Evolutionary conservation across 345 rosid genomes (phyloP), one percentile per base, ranked within the genome.

Genomic region (Sapria himalayana): DNA sequence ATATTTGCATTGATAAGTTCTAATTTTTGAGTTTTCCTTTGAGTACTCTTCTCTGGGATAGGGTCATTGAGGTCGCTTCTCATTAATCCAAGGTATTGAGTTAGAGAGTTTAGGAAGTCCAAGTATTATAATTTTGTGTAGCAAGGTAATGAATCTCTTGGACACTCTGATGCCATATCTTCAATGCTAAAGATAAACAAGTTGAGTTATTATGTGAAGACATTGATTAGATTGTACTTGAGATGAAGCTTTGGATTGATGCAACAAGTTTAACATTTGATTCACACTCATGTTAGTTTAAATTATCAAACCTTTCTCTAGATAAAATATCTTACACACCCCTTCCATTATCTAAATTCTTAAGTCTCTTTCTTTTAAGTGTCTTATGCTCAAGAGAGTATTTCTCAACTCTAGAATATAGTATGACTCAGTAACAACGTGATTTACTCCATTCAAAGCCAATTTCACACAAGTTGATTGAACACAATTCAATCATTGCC

Each of bases 401-500:
- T n/a, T n/a, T n/a, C n/a, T n/a, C n/a, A 53, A 14, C 0, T 38
- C 45, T 0, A 34, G 33, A 0, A 53, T 19, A 7, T 14, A 45
- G 7, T 5, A 53, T 0, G 31, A 39, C 2, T 15, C 18, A 0
- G 18, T 2, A 3, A 52, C 6, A 1, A 32, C 23, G 15, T 14
- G 44, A 17, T 11, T 17, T 7, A 21, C 14, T 9, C 50, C 43
- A 17, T 37, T 10, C 0, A 52, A 5, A 7, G 36, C 2, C 7
- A n/a, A n/a, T n/a, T n/a, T n/a, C n/a, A n/a, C n/a, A n/a, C n/a
- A n/a, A n/a, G n/a, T n/a, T n/a, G n/a, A n/a, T n/a, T n/a, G n/a
- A n/a, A n/a, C n/a, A n/a, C n/a, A n/a, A n/a, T n/a, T 27, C 52
- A 49, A 37, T 22, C 4, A 9, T 2, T 6, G 23, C 46, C 33